Conservation (phyloP, 2,329 filamentous ascomycete species). For the Diaporthe humulicola region DNA sequence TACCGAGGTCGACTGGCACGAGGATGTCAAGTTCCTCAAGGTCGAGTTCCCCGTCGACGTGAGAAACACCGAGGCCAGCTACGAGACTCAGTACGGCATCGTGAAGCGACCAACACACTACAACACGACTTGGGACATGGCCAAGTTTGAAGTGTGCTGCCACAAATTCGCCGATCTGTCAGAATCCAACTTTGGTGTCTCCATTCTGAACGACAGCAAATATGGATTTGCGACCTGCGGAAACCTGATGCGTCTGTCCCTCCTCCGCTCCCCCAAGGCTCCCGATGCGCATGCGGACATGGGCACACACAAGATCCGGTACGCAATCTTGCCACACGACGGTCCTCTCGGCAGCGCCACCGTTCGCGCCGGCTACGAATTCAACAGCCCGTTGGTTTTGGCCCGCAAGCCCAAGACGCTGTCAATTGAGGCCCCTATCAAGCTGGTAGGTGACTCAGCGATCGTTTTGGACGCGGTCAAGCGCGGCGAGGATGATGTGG, state of each 20-base stretch:
- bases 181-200: constrained; percentile 90
- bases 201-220: constrained; percentile 94
- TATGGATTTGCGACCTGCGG: constrained; percentile 95
- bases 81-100: constrained; percentile 95
- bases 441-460: constrained; percentile 74
- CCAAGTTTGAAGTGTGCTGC: constrained; percentile 96
- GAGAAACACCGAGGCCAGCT: constrained; percentile 90
- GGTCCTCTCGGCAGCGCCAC: constrained; percentile 80
- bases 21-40: constrained; percentile 98
- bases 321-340: constrained; percentile 89
- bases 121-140: constrained; percentile 93
- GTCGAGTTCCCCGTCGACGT: constrained; percentile 97
- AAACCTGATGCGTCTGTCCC: constrained; percentile 88
- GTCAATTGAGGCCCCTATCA: constrained; percentile 65
- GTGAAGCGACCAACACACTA: constrained; percentile 94
- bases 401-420: constrained; percentile 55
- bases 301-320: constrained; percentile 88
- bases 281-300: constrained; percentile 96
- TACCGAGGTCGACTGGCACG: constrained; percentile 95
- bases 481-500: constrained; percentile 89
- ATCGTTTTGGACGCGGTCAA: constrained; percentile 92
- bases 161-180: constrained; percentile 95
- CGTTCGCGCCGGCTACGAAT: constrained; percentile 86
- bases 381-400: constrained; percentile 84
- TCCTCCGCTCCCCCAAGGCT: constrained; percentile 90